These are phyloP conservation scores for Wickerhamomyces hampshirensis DNA, from an alignment of 805 yeast genomes.

Conservation along the genomic window DNA sequence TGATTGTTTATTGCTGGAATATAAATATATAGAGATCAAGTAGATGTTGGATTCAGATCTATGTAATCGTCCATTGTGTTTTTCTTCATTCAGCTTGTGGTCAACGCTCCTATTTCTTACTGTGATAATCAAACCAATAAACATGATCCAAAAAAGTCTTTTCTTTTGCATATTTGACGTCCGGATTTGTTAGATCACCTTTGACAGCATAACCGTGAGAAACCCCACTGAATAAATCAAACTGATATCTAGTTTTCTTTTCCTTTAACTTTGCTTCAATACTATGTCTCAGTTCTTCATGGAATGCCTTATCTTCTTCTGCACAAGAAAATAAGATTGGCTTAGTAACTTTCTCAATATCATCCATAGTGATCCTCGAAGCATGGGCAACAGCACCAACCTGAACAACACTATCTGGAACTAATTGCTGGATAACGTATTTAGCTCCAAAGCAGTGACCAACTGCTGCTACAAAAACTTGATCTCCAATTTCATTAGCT, in stretches of 20 bases:
- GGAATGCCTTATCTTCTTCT: conserved; percentile 61
- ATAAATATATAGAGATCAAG: too few species aligned
- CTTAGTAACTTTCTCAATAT: conserved; percentile 49
- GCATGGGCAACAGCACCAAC: conserved; percentile 85
- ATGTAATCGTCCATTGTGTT: too few species aligned
- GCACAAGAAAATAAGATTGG: conserved; percentile 69
- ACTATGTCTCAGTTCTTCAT: conserved; percentile 55
- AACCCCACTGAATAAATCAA: conserved; percentile 59
- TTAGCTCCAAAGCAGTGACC: conserved; percentile 91
- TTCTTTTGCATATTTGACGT: conserved; percentile 59
- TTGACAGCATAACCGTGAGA: conserved; percentile 77
- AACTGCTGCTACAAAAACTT: conserved; percentile 49
- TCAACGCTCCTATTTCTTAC: not conserved
- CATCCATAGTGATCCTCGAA: conserved; percentile 62
- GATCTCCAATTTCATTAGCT: conserved; percentile 39
- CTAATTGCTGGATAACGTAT: conserved; percentile 50
- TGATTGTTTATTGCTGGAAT: too few species aligned
- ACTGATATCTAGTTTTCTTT: conserved; percentile 50
- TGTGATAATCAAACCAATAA: conserved; percentile 17
- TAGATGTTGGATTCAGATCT: too few species aligned
- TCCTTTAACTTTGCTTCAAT: conserved; percentile 57
- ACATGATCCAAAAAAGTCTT: conserved; percentile 46
- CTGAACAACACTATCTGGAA: conserved; percentile 34
- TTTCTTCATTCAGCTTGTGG: too few species aligned
- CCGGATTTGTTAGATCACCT: conserved; percentile 59